Conservation (phyloP, 2,329 filamentous ascomycete species). For the Thelonectria rubi region DNA sequence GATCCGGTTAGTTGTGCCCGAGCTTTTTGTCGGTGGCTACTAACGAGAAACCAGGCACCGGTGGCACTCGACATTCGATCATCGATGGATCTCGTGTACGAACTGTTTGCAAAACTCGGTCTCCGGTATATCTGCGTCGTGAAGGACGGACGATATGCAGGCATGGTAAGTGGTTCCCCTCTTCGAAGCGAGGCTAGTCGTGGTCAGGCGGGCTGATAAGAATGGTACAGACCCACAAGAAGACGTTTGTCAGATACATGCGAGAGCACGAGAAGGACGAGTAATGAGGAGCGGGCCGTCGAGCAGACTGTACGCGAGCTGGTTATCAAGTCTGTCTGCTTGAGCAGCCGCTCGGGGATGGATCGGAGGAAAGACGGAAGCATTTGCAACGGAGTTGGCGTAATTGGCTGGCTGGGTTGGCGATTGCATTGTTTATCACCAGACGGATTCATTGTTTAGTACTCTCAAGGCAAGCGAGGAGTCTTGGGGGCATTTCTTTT, state of each 20-base stretch:
- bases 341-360: no score
- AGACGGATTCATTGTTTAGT: background rate
- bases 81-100: conserved; percentile 94
- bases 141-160: conserved; percentile 83
- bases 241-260: conserved; percentile 94
- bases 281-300: conserved; percentile 20
- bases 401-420: background rate
- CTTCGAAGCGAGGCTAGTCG: background rate
- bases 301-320: background rate
- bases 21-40: background rate
- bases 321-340: conserved; percentile 2
- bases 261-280: conserved; percentile 76
- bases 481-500: background rate
- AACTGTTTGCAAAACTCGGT: conserved; percentile 94
- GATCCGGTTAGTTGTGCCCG: conserved; percentile 71
- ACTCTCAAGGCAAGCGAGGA: background rate
- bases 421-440: background rate
- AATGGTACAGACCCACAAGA: conserved; percentile 81
- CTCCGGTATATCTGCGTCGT: conserved; percentile 92
- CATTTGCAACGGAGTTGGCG: conserved; percentile 18
- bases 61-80: conserved; percentile 87
- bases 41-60: conserved; percentile 68
- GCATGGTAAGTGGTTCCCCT: conserved; percentile 72
- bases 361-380: background rate
- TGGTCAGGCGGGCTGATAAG: conserved; percentile 23